Evolutionary conservation across 2,329 filamentous ascomycete species (phyloP).

Genomic region (Verticillium longisporum): DNA sequence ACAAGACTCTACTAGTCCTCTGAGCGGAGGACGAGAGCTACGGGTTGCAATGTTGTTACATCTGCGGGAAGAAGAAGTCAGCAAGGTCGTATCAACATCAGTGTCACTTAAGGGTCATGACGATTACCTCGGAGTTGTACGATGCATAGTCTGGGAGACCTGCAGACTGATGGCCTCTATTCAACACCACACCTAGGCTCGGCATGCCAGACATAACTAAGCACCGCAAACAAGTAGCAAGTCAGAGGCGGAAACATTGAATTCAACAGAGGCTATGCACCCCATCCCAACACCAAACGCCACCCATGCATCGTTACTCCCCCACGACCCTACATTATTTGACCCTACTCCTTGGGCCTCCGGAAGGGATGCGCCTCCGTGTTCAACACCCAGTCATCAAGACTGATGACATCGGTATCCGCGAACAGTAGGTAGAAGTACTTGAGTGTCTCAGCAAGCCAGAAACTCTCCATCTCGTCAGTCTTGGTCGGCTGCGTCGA

Average conservation of each 20-base stretch:
- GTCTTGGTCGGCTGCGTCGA: constrained; percentile 29
- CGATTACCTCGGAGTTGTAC: too few species aligned
- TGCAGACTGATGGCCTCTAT: too few species aligned
- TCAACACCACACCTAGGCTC: too few species aligned
- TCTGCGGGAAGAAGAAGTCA: too few species aligned
- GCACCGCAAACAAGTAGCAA: background rate
- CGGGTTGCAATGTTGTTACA: too few species aligned
- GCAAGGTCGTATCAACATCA: too few species aligned
- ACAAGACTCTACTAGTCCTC: too few species aligned
- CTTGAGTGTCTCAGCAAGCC: constrained; percentile 85
- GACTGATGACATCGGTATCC: constrained; percentile 54
- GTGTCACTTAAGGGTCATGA: too few species aligned
- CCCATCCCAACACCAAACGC: background rate
- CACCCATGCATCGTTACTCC: background rate
- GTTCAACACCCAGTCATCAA: constrained; percentile 64
- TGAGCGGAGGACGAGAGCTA: too few species aligned
- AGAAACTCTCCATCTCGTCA: constrained; percentile 82
- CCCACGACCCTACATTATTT: too few species aligned
- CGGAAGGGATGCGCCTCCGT: constrained; percentile 56
- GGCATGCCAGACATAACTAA: background rate
- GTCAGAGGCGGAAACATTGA: background rate
- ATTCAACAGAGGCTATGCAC: background rate
- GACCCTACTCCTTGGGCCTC: constrained; percentile 24
- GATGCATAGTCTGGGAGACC: too few species aligned
- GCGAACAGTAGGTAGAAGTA: constrained; percentile 84